Evolutionary conservation across 2,329 filamentous ascomycete species (phyloP), one percentile per base, ranked within the genome.

Genomic region (Erysiphe pulchra): DNA sequence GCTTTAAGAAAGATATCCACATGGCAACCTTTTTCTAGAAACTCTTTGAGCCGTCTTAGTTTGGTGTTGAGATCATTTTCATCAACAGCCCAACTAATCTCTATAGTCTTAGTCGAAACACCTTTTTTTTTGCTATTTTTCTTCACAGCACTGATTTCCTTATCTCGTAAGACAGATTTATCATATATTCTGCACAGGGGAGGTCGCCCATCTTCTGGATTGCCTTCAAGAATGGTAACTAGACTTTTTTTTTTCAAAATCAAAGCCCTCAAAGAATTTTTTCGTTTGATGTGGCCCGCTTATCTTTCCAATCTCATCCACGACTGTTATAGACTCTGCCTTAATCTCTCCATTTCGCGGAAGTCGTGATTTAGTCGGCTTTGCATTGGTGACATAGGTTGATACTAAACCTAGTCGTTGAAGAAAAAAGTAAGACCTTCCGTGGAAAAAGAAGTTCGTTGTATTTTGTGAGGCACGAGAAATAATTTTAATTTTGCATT

Each of bases 21-120:
- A 57, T 69, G 75, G 57, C 71, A 69, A 1, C 85, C 85, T 59
- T 83, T 82, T 9, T 59, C 63, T 57, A 94, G 57, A 57, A 93
- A 93, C 46, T 63, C 67, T 49, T 62, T 62, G 54, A 87, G 59
- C 62, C 75, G 73, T 55, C 70, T 70, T 59, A 90, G 58, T 56
- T 77, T 72, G 58, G 81, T 77, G n/a, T 63, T 63, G 45, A 93
- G 60, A 63, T 94, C 86, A 57, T 87, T 71, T 12, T 61, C 57
- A 49, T 75, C 76, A 55, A 92, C 92, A 32, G 78, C 76, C 86
- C 86, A 95, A 60, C 84, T 87, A 54, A 95, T 54, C 62, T 94
- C 86, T n/a, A 94, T 60, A 57, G 78, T 77, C 63, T 94, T 94
- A 14, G 61, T 57, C 14, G 28, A 16, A 6, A 18, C 17, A 60